These are phyloP conservation scores for Glebionis coronaria DNA, from an alignment of 129 eudicot genomes.

Conservation along the genomic window DNA sequence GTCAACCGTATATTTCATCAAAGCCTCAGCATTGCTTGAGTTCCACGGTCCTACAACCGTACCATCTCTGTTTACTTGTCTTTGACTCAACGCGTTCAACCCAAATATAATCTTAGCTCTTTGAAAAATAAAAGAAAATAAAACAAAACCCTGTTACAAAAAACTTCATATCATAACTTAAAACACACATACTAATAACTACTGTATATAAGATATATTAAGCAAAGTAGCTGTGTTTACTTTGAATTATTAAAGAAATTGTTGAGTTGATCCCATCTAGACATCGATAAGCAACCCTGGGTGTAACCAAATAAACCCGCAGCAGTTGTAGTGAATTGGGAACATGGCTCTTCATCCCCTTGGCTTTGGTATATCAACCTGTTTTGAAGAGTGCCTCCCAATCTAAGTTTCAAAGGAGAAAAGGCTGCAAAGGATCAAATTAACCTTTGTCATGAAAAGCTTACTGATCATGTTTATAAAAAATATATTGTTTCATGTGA, in stretches of 20 bases:
- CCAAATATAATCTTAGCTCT: constrained; percentile 73
- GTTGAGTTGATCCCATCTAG: constrained; percentile 86
- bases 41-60: constrained; percentile 61
- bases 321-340: constrained; percentile 32
- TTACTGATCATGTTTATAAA: neutral
- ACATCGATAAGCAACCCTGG: constrained; percentile 69
- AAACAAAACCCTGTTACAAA: constrained; percentile 38
- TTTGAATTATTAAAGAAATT: constrained; percentile 59
- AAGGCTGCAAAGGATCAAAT: constrained; percentile 57
- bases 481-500: neutral
- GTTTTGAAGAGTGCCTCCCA: constrained; percentile 93
- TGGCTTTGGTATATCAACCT: constrained; percentile 54
- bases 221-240: constrained; percentile 26
- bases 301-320: constrained; percentile 55
- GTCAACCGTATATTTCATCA: constrained; percentile 54
- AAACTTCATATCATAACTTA: constrained; percentile 22
- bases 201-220: neutral
- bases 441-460: constrained; percentile 1
- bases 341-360: constrained; percentile 44
- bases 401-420: constrained; percentile 84
- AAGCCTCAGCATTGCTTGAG: constrained; percentile 53
- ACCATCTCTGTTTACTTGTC: constrained; percentile 39
- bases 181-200: neutral
- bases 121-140: constrained; percentile 26
- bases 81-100: constrained; percentile 55